Base-by-base conservation (phyloP, 2,329 filamentous ascomycete species). In the Fusarium bulbicola region DNA sequence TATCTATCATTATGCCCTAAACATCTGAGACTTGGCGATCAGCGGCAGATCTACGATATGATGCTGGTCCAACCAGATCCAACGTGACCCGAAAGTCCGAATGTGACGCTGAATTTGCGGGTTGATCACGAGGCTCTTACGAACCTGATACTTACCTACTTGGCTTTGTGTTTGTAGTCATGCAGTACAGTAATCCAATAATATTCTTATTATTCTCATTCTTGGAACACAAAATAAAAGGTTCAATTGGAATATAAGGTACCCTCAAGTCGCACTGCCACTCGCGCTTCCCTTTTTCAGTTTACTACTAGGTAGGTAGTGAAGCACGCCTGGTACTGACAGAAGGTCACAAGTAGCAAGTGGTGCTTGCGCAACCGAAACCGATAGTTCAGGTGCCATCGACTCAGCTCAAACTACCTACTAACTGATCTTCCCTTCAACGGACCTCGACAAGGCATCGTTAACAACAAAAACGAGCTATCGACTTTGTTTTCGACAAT, bases 11-110 rank as follows among this genome's bases (percentile, higher is more conserved):
- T 13, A 32, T 47, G 28, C 28, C 40, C 15, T 61, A 53, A 61
- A 28, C 56, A 50, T 68, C 58, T 37, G 61, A 72, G 46, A 61
- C 61, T 59, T 56, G 63, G 42, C 46, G 60, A 62, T 72, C 43
- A 59, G 47, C 46, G 52, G 67, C 52, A 74, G 71, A 74, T 74
- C 71, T 74, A 72, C 63, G 67, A 74, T 65, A 37, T 20, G n/a
- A 58, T 60, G 54, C 42, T 54, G 30, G 57, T 13, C 53, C 24
- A 30, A 43, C 16, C 24, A 59, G 56, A 68, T 68, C 63, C 46
- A 68, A 46, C 67, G 54, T 65, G 69, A 68, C 68, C 65, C 45
- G 26, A 36, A 54, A 39, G 49, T 43, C 45, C 40, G 46, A 47
- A 70, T 70, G 69, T 66, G 69, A 72, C 70, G 45, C 59, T 72